Conservation (phyloP, 495 filamentous ascomycete species). For the Aspergillus nidulans region DNA sequence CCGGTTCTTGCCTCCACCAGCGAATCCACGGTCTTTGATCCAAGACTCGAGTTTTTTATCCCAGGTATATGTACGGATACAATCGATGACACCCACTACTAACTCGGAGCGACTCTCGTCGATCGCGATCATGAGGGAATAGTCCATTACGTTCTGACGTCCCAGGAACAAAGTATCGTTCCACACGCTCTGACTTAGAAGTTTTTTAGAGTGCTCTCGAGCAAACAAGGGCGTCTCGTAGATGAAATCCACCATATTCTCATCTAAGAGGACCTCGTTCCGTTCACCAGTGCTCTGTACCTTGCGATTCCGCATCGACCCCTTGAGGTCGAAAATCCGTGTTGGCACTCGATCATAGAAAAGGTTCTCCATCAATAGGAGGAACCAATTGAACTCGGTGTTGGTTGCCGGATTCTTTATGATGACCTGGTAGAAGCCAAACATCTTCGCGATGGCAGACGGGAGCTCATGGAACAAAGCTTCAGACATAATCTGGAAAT, state of each 20-base stretch:
- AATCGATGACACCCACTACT: constrained; percentile 96
- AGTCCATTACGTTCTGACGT: constrained; percentile 97
- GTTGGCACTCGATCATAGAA: constrained; percentile 93
- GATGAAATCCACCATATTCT: constrained; percentile 99
- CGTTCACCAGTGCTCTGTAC: constrained; percentile 91
- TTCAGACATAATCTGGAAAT: constrained; percentile 96
- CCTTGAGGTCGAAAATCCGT: constrained; percentile 96
- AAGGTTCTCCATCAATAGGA: constrained; percentile 96
- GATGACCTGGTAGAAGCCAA: constrained; percentile 94
- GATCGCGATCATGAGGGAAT: constrained; percentile 96
- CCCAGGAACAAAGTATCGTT: constrained; percentile 95
- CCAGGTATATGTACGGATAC: constrained; percentile 98
- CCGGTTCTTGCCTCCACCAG: constrained; percentile 76
- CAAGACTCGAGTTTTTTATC: constrained; percentile 98
- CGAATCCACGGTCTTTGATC: constrained; percentile 94
- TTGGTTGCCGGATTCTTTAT: constrained; percentile 94
- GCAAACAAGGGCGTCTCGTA: constrained; percentile 95
- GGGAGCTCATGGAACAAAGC: constrained; percentile 94
- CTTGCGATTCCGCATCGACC: constrained; percentile 96
- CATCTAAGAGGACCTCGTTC: constrained; percentile 93
- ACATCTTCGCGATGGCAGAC: constrained; percentile 98
- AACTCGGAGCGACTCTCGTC: constrained; percentile 86
- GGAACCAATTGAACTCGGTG: constrained; percentile 89
- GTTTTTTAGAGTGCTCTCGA: constrained; percentile 86
- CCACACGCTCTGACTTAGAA: constrained; percentile 78